Evolutionary conservation across 805 yeast species (phyloP), one percentile per base, ranked within the genome.

Genomic region (Candida odintsovae): DNA sequence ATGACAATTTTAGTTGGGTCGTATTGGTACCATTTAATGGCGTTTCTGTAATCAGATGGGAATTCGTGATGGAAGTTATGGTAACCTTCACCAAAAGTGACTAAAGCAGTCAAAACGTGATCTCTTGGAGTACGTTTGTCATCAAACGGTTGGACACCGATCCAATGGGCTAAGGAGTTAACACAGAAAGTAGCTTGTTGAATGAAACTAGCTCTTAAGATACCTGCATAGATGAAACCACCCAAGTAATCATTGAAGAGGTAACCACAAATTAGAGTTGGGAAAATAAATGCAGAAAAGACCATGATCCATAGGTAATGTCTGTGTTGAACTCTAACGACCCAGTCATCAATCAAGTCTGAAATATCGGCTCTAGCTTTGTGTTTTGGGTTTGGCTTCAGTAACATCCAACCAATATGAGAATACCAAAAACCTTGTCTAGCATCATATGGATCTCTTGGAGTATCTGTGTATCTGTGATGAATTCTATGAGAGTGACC

Each of bases 41-140:
- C 94, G 63, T 86, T 86, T 77, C 95, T 80, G 76, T 86, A 86
- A 69, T 86, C 95, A 18, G 87, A 77, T 58, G 95, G 94, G 76
- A 86, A 86, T 72, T 86, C 95, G 65, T 86, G 95, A 67, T 86
- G 95, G 80, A 86, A 86, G 69, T 86, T 86, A 62, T 86, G 94
- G 73, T 86, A 85, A 52, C 95, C 95, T 69, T 86, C 95, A 67
- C 95, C 95, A 60, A 86, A 85, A 0, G 95, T 86, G 49, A 85
- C 89, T 49, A 86, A 69, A 5, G 94, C 94, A 43, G 94, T 85
- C 51, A 86, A 59, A 62, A 80, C 77, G 66, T 85, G 90, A 67
- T 86, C 92, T 69, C 94, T 77, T 56, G 94, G 94, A 29, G 92
- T 84, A 77, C 90, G 81, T 69, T 86, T 78, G 64, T 86, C 92